Conservation (phyloP, 306 rosid species). For the Chamaecrista fasciculata region DNA sequence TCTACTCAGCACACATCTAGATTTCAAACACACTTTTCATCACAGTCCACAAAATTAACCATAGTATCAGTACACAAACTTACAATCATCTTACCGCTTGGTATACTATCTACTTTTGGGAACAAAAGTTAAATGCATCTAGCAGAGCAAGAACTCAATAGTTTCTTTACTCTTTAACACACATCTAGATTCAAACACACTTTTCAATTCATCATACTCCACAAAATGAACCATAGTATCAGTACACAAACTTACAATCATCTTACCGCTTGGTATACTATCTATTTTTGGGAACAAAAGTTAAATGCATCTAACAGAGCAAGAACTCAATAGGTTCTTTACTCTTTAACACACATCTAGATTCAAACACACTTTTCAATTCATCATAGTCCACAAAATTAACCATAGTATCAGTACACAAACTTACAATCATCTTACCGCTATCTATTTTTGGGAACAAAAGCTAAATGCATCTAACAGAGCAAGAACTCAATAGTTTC, state of each 20-base stretch:
- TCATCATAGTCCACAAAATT: not conserved
- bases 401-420: not conserved
- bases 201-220: not conserved
- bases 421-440: slow-evolving; percentile 89
- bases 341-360: not conserved
- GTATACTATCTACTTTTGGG: too few species aligned
- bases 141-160: too few species aligned
- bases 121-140: not conserved
- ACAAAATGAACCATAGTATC: not conserved
- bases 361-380: not conserved
- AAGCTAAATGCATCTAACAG: not conserved
- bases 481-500: too few species aligned
- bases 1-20: not conserved
- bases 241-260: slow-evolving; percentile 67
- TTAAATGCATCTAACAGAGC: not conserved
- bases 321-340: too few species aligned
- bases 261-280: too few species aligned
- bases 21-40: not conserved
- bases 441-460: too few species aligned
- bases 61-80: slow-evolving; percentile 31
- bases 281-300: too few species aligned
- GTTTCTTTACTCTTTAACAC: too few species aligned
- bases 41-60: not conserved
- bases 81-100: slow-evolving; percentile 89
- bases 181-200: not conserved